Evolutionary conservation across 2,329 filamentous ascomycete species (phyloP).

Genomic region (Colletotrichum karsti): DNA sequence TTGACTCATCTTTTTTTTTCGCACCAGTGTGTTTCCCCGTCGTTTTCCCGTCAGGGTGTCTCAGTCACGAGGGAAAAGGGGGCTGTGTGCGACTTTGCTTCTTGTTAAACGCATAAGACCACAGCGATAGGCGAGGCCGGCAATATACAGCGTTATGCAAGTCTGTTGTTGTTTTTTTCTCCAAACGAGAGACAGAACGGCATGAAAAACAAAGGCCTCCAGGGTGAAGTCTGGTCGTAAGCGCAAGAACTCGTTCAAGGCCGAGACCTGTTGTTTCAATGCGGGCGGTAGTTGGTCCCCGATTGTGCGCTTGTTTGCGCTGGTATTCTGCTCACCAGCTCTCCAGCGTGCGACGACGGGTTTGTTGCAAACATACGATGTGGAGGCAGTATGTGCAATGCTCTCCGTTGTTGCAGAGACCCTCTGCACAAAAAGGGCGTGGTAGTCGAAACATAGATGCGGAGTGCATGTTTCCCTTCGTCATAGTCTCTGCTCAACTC

Average conservation of each 20-base stretch:
- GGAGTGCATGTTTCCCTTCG: constrained; percentile 12
- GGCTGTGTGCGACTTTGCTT: not conserved
- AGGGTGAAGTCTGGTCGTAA: not conserved
- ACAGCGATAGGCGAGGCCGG: not conserved
- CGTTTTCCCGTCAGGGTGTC: constrained; percentile 2
- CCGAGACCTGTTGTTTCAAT: constrained; percentile 21
- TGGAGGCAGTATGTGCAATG: not conserved
- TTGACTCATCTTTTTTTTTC: constrained; percentile 22
- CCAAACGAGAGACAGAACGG: not conserved
- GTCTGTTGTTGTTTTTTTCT: too few relatives aligned
- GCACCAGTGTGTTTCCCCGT: not conserved
- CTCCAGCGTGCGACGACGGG: not conserved
- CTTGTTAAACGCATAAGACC: not conserved
- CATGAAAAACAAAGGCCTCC: not conserved
- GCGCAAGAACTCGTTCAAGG: not conserved
- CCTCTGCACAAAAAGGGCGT: not conserved
- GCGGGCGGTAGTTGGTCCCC: not conserved
- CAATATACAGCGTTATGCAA: constrained; percentile 12
- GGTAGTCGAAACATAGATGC: not conserved
- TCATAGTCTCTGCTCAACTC: not conserved
- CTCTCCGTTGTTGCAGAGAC: not conserved
- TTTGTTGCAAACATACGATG: constrained; percentile 1
- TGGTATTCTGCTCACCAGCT: not conserved
- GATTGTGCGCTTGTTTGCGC: not conserved
- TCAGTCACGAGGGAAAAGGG: not conserved